phyloP scores from a whole-genome alignment of 257 asterid species.

The Lantana camara region DNA sequence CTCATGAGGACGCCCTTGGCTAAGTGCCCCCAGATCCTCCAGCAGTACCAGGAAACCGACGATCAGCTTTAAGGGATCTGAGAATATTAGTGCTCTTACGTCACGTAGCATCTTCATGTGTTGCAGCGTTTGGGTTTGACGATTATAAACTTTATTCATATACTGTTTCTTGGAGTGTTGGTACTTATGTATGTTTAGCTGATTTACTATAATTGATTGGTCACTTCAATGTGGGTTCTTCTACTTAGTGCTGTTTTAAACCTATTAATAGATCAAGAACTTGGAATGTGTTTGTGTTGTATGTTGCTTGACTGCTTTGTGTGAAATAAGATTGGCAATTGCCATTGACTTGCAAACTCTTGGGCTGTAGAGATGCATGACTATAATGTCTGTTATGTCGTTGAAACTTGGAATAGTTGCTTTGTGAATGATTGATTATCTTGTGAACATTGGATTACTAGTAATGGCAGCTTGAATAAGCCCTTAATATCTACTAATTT shows the following conservation, averaged over 20 bases:
- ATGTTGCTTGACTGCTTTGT: too few relatives aligned
- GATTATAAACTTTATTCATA: conserved; percentile 9
- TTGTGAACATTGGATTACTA: too few relatives aligned
- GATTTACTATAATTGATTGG: conserved; percentile 10
- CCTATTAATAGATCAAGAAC: neutral
- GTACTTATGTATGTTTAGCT: neutral
- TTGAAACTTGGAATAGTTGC: too few relatives aligned
- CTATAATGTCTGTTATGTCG: too few relatives aligned
- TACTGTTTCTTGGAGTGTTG: conserved; percentile 15
- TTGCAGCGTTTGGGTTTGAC: conserved; percentile 13
- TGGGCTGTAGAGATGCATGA: too few relatives aligned
- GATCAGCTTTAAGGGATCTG: neutral
- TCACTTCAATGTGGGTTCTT: conserved; percentile 34
- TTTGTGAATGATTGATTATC: too few relatives aligned
- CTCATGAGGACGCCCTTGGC: conserved; percentile 45
- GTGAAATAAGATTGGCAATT: too few relatives aligned
- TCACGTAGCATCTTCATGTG: neutral
- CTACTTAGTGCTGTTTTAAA: neutral
- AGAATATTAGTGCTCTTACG: neutral
- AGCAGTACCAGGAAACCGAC: conserved; percentile 62
- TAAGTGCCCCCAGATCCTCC: conserved; percentile 62
- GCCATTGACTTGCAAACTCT: too few relatives aligned
- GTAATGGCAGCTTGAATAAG: too few relatives aligned
- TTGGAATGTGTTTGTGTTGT: neutral
- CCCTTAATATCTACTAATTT: too few relatives aligned